Evolutionary conservation across 192 early-diverging fungal species (phyloP), one percentile per base, ranked within the genome.

Genomic region (Dimargaris cristalligena): DNA sequence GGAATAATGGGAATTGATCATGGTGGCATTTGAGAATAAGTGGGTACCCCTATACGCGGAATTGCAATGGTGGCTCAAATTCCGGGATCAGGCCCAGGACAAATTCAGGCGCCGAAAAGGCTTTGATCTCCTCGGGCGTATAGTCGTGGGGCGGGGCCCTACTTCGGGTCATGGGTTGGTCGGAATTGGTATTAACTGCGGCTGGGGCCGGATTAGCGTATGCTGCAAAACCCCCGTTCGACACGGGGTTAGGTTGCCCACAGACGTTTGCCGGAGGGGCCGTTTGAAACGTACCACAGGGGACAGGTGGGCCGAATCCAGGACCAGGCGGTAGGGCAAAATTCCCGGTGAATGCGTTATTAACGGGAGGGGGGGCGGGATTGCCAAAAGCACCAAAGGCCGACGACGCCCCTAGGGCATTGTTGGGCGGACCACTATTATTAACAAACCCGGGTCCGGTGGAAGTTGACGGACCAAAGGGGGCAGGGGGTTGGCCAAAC

Each of bases 131-230:
- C 47, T 48, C 9, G 13, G 47, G 47, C 4, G 20, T 48, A n/a
- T 48, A 48, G 6, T 48, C 47, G 23, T 48, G 47, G 47, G 47
- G 47, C 6, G 47, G 47, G 47, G 47, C 47, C 47, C 4, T 14
- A 23, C 18, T 22, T 6, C 47, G 47, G 20, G 47, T 48, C 4
- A 23, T 4, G 47, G 47, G 47, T 4, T 48, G 4, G 47, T 22
- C 47, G 18, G 18, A 44, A 44, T 9, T 18, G 41, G 10, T 44
- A 18, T 18, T 44, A 44, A 44, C n/a, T n/a, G n/a, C n/a, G n/a
- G n/a, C n/a, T 44, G 41, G 41, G 41, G 18, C 10, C 41, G 41
- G 10, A 11, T 44, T 18, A 8, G 18, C 41, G 10, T 18, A 44
- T 44, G 41, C 10, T 18, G 41, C 41, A 8, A 44, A 44, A 44